Conservation (phyloP, 345 rosid species). For the Citrus maxima region DNA sequence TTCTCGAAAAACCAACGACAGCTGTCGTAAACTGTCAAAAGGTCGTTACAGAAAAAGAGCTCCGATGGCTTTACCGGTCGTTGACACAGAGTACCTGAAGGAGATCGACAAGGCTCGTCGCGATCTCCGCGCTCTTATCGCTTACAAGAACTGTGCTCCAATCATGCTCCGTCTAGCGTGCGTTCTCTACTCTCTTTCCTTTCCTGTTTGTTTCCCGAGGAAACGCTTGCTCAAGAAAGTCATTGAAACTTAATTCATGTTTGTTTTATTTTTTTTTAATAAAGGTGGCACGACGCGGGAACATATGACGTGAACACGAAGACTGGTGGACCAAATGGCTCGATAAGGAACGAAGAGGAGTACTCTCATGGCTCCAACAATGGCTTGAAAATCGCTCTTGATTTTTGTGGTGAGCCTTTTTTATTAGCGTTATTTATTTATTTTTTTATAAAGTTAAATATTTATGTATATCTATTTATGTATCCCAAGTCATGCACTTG, state of each 20-base stretch:
- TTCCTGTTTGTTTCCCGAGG: not conserved
- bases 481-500: not conserved
- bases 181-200: not conserved
- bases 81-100: constrained; percentile 77
- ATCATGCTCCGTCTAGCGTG: constrained; percentile 98
- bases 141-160: constrained; percentile 85
- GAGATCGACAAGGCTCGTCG: constrained; percentile 90
- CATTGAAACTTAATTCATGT: not conserved
- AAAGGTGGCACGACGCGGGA: constrained; percentile 98
- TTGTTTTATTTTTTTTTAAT: constrained; percentile 5
- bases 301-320: constrained; percentile 75
- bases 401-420: constrained; percentile 60
- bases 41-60: not conserved
- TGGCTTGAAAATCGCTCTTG: constrained; percentile 80
- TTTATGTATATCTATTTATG: not conserved
- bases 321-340: constrained; percentile 92
- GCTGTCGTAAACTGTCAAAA: not conserved
- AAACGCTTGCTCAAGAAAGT: not conserved
- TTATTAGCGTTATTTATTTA: no score
- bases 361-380: constrained; percentile 63
- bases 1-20: not conserved
- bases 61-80: constrained; percentile 71
- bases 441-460: no score
- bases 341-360: constrained; percentile 87
- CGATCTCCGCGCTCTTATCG: constrained; percentile 86